These are phyloP conservation scores for Entonaema liquescens DNA, from an alignment of 495 filamentous ascomycete genomes.

Conservation along the genomic window DNA sequence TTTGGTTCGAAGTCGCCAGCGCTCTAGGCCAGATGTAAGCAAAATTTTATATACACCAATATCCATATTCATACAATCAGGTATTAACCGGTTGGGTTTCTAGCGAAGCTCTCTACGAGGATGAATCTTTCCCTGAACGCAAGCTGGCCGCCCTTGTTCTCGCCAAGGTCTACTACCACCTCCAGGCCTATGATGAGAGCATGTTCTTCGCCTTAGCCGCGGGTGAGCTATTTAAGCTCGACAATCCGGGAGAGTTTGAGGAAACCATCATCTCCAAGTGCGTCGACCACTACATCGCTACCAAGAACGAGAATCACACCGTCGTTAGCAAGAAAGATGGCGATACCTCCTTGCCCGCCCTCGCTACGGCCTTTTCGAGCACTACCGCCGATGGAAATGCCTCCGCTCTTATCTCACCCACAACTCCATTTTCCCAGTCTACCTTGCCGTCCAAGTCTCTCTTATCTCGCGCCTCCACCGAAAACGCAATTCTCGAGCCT, in stretches of 20 bases:
- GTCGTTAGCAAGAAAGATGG: constrained; percentile 54
- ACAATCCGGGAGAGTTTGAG: constrained; percentile 93
- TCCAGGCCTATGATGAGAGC: constrained; percentile 98
- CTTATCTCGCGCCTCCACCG: constrained; percentile 72
- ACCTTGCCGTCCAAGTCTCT: constrained; percentile 90
- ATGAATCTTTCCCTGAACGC: constrained; percentile 91
- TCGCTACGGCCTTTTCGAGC: constrained; percentile 78
- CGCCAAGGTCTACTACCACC: constrained; percentile 97
- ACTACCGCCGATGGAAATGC: constrained; percentile 68
- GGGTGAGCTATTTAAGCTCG: constrained; percentile 92
- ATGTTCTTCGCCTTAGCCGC: constrained; percentile 98
- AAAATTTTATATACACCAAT: constrained; percentile 19
- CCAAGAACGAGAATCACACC: constrained; percentile 75
- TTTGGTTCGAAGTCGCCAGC: constrained; percentile 96
- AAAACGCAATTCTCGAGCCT: constrained; percentile 66
- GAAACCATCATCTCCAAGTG: constrained; percentile 99
- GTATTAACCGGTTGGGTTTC: constrained; percentile 31
- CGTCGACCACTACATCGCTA: constrained; percentile 94
- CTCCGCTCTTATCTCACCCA: constrained; percentile 81
- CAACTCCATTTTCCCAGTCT: constrained; percentile 92
- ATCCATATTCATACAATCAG: constrained; percentile 4
- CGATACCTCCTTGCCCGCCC: constrained; percentile 66
- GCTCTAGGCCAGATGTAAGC: constrained; percentile 91
- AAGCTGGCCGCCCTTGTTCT: constrained; percentile 93
- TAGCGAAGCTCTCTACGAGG: constrained; percentile 97